Percentiles rank a stretch among this genome's conserved stretches.
phyloP scores from a whole-genome alignment of 1,284 basidiomycete species.

The Papiliotrema laurentii region DNA sequence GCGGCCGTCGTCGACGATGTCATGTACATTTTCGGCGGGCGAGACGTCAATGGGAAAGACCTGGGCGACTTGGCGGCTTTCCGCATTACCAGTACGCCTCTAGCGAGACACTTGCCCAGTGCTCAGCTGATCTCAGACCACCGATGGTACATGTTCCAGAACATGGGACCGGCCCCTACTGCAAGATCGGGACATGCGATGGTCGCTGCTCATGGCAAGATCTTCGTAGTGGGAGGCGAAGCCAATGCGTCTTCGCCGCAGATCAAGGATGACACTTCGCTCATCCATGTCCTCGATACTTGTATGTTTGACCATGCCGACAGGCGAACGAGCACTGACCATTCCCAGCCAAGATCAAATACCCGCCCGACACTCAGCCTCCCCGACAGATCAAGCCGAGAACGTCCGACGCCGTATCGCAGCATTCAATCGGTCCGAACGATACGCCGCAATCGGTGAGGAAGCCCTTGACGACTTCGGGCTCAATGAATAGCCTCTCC shows the following conservation, averaged over 20 bases:
- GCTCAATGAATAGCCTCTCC: constrained; percentile 30
- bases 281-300: constrained; percentile 88
- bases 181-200: constrained; percentile 93
- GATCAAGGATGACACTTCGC: constrained; percentile 67
- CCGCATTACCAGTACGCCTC: constrained; percentile 80
- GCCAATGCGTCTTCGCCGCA: constrained; percentile 51
- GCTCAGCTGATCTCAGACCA: constrained; percentile 45
- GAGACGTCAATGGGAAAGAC: constrained; percentile 96
- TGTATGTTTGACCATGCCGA: constrained; percentile 56
- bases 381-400: constrained; percentile 17
- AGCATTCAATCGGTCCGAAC: constrained; percentile 20
- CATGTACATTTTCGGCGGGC: constrained; percentile 95
- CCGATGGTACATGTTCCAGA: constrained; percentile 98
- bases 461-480: constrained; percentile 16
- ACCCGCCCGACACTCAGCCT: constrained; percentile 57
- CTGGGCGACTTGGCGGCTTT: constrained; percentile 92
- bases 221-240: constrained; percentile 93
- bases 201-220: constrained; percentile 80
- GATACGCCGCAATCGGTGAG: constrained; percentile 16
- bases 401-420: constrained; percentile 14
- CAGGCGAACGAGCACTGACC: not conserved
- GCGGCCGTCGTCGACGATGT: constrained; percentile 96
- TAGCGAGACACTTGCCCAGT: not conserved
- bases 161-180: constrained; percentile 92
- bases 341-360: constrained; percentile 78